phyloP scores from a whole-genome alignment of 1,139 yeast species.

The Blastobotrys apis region DNA sequence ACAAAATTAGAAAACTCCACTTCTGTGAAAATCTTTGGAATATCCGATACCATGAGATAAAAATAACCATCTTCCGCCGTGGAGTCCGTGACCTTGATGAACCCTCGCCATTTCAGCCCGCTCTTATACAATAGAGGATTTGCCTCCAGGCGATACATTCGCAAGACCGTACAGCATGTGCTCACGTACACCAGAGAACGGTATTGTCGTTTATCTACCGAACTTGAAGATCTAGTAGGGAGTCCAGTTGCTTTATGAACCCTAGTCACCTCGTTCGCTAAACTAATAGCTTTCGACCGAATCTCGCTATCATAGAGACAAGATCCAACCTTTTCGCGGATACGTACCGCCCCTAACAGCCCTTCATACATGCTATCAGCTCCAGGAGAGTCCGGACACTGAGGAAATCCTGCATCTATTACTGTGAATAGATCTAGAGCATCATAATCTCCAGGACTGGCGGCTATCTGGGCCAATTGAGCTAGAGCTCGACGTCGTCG shows the following conservation, averaged over 20 bases:
- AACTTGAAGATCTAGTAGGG: no score
- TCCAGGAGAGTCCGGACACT: no score
- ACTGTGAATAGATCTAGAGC: neutral
- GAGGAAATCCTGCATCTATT: neutral
- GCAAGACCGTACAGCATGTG: neutral
- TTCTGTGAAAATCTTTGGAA: neutral
- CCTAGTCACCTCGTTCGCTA: no score
- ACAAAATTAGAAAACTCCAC: neutral
- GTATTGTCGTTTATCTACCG: constrained; percentile 3
- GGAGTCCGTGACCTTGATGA: neutral
- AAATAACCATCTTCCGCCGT: neutral
- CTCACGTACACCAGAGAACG: constrained; percentile 2
- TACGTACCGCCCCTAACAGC: no score
- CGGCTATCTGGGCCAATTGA: neutral
- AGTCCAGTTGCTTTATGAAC: no score
- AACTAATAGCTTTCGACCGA: no score
- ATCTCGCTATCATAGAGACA: no score
- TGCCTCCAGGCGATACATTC: neutral
- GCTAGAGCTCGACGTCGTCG: neutral
- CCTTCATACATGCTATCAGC: no score
- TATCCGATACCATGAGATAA: neutral
- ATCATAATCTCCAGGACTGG: neutral
- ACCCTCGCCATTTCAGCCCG: constrained; percentile 8
- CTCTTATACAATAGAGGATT: neutral
- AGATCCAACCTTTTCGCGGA: no score